Evolutionary conservation across 371 early-diverging fungal genomes (phyloP), one percentile per base, ranked within the genome.

Genomic region (Globomyces sp.): DNA sequence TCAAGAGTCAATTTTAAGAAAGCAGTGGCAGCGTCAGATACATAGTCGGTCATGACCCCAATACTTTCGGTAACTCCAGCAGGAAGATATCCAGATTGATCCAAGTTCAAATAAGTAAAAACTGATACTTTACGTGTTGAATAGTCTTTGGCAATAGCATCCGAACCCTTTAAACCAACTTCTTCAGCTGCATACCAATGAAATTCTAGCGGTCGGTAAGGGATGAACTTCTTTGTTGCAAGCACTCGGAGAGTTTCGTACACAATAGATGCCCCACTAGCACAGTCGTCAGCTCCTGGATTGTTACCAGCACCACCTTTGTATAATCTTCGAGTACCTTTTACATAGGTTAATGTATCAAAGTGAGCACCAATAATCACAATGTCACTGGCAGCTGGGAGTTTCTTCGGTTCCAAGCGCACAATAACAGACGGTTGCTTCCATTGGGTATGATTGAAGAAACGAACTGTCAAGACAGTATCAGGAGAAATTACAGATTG

Each of bases 141-240:
- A 53, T 75, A 76, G 58, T 57, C 49, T 34, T 52, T 52, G n/a
- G 71, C 76, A 44, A 76, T 60, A 34, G 57, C 73, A 10, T 68
- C 2, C 52, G 60, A 59, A 8, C 76, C 76, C 36, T 58, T 41
- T 11, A 67, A 8, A 37, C 76, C 76, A 6, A 24, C 68, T 61
- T 76, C 76, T 62, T 76, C 76, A 11, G 58, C 76, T 39, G 71
- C 60, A 58, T 76, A 76, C 69, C 68, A 74, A 64, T 76, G 74
- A 63, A 74, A 68, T 53, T 76, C 73, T 36, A 71, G 43, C 5
- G 61, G 61, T 49, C 61, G 3, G 11, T 61, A 45, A 45, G 61
- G 61, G 9, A 61, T 40, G 46, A 61, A 61, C n/a, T 61, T 24
- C 8, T 61, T 8, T 3, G 24, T 39, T 9, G 37, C 50, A 5